Evolutionary conservation across 306 rosid genomes (phyloP).

Genomic region (Medicago lupulina): DNA sequence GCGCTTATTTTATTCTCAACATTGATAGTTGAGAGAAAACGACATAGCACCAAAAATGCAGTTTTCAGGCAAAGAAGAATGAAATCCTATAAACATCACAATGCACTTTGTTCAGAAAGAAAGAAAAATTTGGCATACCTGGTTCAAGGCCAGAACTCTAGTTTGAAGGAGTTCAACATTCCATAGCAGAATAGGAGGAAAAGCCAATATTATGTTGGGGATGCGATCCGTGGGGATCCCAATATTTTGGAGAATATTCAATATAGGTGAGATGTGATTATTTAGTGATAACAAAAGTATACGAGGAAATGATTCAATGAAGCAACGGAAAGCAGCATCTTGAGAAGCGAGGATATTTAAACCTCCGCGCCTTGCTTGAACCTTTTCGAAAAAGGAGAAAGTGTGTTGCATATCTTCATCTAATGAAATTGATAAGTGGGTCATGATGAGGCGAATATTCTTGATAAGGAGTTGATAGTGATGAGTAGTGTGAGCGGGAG

Average conservation of each 20-base stretch:
- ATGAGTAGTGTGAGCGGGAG: conserved; percentile 38
- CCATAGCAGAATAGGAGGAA: conserved; percentile 73
- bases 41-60: background rate
- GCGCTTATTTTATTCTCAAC: no score
- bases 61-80: background rate
- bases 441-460: conserved; percentile 71
- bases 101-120: background rate
- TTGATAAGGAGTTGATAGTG: conserved; percentile 51
- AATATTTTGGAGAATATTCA: conserved; percentile 61
- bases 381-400: conserved; percentile 81
- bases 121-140: conserved; percentile 51
- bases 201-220: conserved; percentile 58
- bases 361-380: conserved; percentile 90
- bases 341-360: conserved; percentile 59
- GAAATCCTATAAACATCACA: background rate
- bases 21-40: no score
- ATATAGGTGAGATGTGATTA: conserved; percentile 52
- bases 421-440: conserved; percentile 66
- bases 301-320: conserved; percentile 81
- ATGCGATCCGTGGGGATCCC: conserved; percentile 58
- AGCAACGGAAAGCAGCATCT: conserved; percentile 56
- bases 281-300: conserved; percentile 64
- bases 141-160: conserved; percentile 63
- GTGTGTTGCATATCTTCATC: conserved; percentile 86
- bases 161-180: conserved; percentile 54